Evolutionary conservation across 1,139 yeast species (phyloP).

Genomic region (Taphrina sp.): DNA sequence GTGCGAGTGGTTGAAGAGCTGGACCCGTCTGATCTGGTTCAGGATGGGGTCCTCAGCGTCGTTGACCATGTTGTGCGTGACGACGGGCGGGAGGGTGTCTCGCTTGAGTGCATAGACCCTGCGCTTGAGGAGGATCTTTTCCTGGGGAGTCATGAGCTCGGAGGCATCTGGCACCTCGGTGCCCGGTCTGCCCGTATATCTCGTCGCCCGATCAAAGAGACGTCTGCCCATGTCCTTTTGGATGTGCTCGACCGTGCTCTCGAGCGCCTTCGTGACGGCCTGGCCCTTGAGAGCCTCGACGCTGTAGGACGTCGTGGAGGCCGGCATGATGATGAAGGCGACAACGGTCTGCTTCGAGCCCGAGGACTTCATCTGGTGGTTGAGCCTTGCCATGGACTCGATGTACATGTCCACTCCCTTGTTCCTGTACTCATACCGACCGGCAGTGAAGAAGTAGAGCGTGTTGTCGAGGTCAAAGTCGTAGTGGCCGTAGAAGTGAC

Average conservation of each 20-base stretch:
- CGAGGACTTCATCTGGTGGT: conserved; percentile 75
- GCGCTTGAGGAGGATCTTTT: conserved; percentile 83
- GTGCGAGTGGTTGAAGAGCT: conserved; percentile 80
- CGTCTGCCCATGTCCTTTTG: conserved; percentile 85
- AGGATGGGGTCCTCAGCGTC: conserved; percentile 88
- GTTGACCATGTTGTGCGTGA: conserved; percentile 96
- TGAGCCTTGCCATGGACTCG: conserved; percentile 89
- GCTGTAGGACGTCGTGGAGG: conserved; percentile 87
- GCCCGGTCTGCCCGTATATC: conserved; percentile 61
- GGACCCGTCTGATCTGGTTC: conserved; percentile 87
- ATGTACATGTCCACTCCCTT: conserved; percentile 96
- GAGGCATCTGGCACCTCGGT: conserved; percentile 65
- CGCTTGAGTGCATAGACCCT: conserved; percentile 91
- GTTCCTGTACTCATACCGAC: conserved; percentile 93
- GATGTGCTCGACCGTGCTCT: conserved; percentile 83
- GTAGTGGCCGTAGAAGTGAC: conserved; percentile 95
- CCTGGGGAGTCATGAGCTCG: conserved; percentile 82
- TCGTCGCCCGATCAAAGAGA: conserved; percentile 84
- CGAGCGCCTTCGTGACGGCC: conserved; percentile 90
- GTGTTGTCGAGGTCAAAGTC: conserved; percentile 94
- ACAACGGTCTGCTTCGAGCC: conserved; percentile 91
- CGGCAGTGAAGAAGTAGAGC: conserved; percentile 91
- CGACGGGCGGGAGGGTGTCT: conserved; percentile 86
- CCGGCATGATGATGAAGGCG: conserved; percentile 99
- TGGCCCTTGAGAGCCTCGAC: conserved; percentile 95